Evolutionary conservation across 1,284 basidiomycete species (phyloP).

Genomic region (Marasmius oreades): DNA sequence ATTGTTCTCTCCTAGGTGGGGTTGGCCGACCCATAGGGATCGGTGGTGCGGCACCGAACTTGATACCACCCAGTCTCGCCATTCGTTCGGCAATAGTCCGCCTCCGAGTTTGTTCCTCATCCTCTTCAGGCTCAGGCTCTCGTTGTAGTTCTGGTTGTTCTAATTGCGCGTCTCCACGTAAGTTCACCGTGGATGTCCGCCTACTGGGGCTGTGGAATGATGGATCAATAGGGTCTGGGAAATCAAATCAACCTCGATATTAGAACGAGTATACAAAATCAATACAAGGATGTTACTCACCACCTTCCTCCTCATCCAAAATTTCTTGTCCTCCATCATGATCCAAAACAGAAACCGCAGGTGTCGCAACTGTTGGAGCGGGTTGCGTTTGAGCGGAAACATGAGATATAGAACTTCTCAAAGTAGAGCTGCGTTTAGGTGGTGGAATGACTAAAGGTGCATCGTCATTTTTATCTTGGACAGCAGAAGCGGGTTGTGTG

Average conservation of each 20-base stretch:
- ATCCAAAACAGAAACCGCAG: constrained; percentile 8
- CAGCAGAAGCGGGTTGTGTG: neutral
- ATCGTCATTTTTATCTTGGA: neutral
- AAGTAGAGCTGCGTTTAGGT: constrained; percentile 4
- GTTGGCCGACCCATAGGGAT: constrained; percentile 29
- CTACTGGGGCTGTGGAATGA: constrained; percentile 49
- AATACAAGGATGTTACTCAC: constrained; percentile 32
- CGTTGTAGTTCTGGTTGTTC: constrained; percentile 9
- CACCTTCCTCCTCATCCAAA: constrained; percentile 58
- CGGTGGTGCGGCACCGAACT: constrained; percentile 58
- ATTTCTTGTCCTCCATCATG: constrained; percentile 32
- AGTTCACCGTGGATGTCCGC: constrained; percentile 27
- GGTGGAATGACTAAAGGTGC: constrained; percentile 12
- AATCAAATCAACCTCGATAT: constrained; percentile 13
- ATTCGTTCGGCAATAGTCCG: constrained; percentile 74
- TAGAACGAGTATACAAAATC: constrained; percentile 9
- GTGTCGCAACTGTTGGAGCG: neutral
- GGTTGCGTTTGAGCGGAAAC: neutral
- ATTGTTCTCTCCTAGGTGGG: constrained; percentile 32
- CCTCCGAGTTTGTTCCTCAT: constrained; percentile 47
- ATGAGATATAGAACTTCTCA: neutral
- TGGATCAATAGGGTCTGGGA: constrained; percentile 64
- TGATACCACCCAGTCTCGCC: constrained; percentile 73
- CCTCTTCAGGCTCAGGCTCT: constrained; percentile 33
- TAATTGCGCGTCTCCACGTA: constrained; percentile 13